phyloP scores from a whole-genome alignment of 2,329 filamentous ascomycete species.

The Dothideomycetes sp. region DNA sequence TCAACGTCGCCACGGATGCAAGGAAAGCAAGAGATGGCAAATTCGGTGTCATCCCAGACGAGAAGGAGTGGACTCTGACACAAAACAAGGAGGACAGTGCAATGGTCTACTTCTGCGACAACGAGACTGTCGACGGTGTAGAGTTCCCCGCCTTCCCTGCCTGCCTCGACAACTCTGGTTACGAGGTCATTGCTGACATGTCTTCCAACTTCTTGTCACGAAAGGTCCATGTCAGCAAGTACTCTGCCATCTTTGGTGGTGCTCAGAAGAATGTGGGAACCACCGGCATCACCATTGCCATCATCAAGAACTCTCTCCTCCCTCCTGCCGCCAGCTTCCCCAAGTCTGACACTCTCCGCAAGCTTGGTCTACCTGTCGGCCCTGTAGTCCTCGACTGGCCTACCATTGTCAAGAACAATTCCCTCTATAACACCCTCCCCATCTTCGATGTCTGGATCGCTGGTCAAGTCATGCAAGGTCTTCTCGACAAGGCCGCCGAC shows the following conservation, averaged over 20 bases:
- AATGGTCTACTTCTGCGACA: constrained; percentile 83
- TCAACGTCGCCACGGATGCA: constrained; percentile 68
- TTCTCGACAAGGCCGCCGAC: constrained; percentile 41
- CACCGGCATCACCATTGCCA: constrained; percentile 75
- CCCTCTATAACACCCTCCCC: constrained; percentile 87
- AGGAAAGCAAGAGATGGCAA: constrained; percentile 58
- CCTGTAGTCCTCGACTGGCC: constrained; percentile 76
- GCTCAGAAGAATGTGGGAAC: constrained; percentile 91
- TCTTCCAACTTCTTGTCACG: constrained; percentile 85
- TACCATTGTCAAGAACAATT: constrained; percentile 83
- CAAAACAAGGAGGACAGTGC: constrained; percentile 49
- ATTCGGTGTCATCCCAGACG: constrained; percentile 72
- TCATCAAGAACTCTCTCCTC: constrained; percentile 72
- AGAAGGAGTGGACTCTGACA: constrained; percentile 63
- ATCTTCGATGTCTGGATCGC: constrained; percentile 92
- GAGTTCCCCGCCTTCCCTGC: constrained; percentile 72
- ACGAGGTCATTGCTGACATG: constrained; percentile 82
- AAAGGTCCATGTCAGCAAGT: constrained; percentile 65
- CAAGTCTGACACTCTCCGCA: constrained; percentile 56
- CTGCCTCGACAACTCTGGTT: constrained; percentile 44
- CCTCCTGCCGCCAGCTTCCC: constrained; percentile 56
- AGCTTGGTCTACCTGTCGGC: constrained; percentile 64
- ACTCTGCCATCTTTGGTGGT: constrained; percentile 75
- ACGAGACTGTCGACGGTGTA: constrained; percentile 89
- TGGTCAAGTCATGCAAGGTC: constrained; percentile 72